Evolutionary conservation across 306 rosid genomes (phyloP), one percentile per base, ranked within the genome.

Genomic region (Vicia faba): DNA sequence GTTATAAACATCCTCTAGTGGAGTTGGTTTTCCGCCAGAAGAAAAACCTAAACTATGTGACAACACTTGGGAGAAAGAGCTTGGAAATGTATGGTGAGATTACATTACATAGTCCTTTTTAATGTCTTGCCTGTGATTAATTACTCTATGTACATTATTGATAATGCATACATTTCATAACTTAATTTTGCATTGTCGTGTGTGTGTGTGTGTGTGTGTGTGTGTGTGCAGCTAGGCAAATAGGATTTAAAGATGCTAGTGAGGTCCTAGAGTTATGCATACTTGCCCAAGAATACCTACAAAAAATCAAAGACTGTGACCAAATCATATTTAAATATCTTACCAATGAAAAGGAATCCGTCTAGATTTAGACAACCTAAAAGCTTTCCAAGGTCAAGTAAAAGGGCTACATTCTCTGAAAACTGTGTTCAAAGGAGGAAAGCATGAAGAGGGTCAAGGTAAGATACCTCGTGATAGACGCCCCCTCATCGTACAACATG

Each of bases 81-180:
- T 92, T 83, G 98, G 89, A 92, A 92, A 92, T 92, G 98, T 89
- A 89, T 83, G 96, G 93, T 86, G 98, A 89, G 92, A 83, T 85
- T 85, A 53, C 85, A 76, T 31, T 31, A 31, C 8, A 31, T 59
- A 25, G 45, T n/a, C n/a, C n/a, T n/a, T n/a, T n/a, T n/a, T n/a
- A n/a, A n/a, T n/a, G n/a, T n/a, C n/a, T n/a, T n/a, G n/a, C n/a
- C n/a, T n/a, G n/a, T n/a, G n/a, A n/a, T n/a, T n/a, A n/a, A n/a
- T n/a, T n/a, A n/a, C n/a, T n/a, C n/a, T n/a, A n/a, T n/a, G n/a
- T n/a, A n/a, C n/a, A n/a, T n/a, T n/a, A n/a, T n/a, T n/a, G n/a
- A n/a, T n/a, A n/a, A n/a, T n/a, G n/a, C n/a, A n/a, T n/a, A n/a
- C n/a, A n/a, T n/a, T n/a, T n/a, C n/a, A n/a, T n/a, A n/a, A n/a